Evolutionary conservation across 2,329 filamentous ascomycete species (phyloP).

Genomic region (Trichophyton verrucosum): DNA sequence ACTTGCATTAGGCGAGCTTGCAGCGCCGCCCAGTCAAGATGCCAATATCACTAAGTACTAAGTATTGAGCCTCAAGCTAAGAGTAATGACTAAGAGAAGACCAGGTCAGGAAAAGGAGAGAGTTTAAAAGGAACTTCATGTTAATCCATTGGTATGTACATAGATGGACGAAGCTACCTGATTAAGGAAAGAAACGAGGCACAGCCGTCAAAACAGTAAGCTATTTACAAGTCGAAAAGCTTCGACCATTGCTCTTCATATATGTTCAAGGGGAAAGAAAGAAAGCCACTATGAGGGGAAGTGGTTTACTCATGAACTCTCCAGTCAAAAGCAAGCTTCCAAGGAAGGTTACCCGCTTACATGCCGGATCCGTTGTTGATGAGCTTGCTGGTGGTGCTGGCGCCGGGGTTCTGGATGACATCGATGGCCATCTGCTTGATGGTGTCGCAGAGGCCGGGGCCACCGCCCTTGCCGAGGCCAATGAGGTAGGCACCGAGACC

Average conservation of each 20-base stretch:
- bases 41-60: background rate
- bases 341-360: background rate
- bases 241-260: background rate
- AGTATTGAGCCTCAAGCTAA: background rate
- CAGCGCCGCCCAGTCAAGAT: background rate
- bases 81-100: background rate
- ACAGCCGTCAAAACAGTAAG: background rate
- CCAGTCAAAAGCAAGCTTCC: background rate
- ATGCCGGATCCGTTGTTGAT: slow-evolving; percentile 17
- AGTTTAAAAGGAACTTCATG: background rate
- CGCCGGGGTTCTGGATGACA: slow-evolving; percentile 14
- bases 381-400: slow-evolving; percentile 19
- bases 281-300: background rate
- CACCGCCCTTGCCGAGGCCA: slow-evolving; percentile 38
- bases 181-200: background rate
- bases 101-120: background rate
- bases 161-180: background rate
- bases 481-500: slow-evolving; percentile 43
- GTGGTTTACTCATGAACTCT: background rate
- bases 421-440: slow-evolving; percentile 42
- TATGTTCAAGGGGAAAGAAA: background rate
- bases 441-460: slow-evolving; percentile 33
- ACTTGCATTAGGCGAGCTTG: background rate
- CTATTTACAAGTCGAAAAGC: background rate
- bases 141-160: background rate